Base-by-base conservation (phyloP, 495 filamentous ascomycete species). In the Aspergillus cavernicola region DNA sequence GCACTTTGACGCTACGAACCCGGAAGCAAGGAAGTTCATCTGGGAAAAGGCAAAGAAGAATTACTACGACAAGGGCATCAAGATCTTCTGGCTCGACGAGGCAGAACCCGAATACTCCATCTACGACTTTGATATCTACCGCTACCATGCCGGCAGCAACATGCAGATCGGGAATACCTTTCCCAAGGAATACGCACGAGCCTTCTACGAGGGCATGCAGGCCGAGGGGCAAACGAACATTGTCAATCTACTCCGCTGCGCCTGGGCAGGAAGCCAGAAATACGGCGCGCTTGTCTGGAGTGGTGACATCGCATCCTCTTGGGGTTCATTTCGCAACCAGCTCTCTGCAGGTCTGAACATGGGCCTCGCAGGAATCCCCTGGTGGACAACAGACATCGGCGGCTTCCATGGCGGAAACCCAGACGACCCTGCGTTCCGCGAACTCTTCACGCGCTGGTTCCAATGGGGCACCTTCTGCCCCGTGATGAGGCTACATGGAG, bases 331-430 rank as follows among this genome's bases (percentile, higher is more conserved):
- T 50, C 71, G 77, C 22, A 72, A 77, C 40, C 80, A 84, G 61
- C 67, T 84, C 8, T 68, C 80, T 0, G 80, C 80, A 0, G 81
- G 80, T 0, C 60, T 84, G 32, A 80, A 79, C 57, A 82, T 82
- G 76, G 80, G 79, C 1, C 66, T 82, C 8, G 71, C 79, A 0
- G 80, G 80, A 0, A 75, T 84, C 19, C 75, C 79, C 1, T 82
- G 78, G 79, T 80, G 77, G 77, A 82, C 78, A 28, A 80, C 77
- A 6, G 79, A 82, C 62, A 84, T 84, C 32, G 80, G 81, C 9
- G 81, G 80, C 0, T 83, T 84, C 60, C 76, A 81, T 62, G 80
- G 80, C 8, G 80, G 81, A 2, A 72, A 80, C 38, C 73, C 78
- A 0, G 65, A 70, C 31, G 74, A 81, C 45, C 62, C 67, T n/a